Evolutionary conservation across 2,329 filamentous ascomycete species (phyloP).

Genomic region (Trichoderma cornu-damae): DNA sequence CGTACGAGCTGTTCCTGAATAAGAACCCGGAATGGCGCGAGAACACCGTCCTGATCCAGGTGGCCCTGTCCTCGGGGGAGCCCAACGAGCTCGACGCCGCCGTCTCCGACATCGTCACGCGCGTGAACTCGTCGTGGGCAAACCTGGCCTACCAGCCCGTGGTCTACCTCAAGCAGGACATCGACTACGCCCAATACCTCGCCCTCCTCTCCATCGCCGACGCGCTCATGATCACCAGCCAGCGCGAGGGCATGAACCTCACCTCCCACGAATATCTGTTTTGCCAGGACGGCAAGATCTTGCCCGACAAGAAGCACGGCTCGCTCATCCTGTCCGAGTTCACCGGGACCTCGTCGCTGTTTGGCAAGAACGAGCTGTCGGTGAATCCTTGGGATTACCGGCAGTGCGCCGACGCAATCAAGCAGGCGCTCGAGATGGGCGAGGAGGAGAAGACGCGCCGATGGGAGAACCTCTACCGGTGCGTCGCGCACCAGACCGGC

Average conservation of each 20-base stretch:
- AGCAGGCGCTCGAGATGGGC: conserved; percentile 73
- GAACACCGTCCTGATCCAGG: conserved; percentile 85
- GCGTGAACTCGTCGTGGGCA: conserved; percentile 87
- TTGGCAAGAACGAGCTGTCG: conserved; percentile 71
- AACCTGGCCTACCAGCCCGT: conserved; percentile 89
- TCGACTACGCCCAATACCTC: conserved; percentile 88
- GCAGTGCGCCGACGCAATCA: conserved; percentile 80
- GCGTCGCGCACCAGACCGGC: conserved; percentile 77
- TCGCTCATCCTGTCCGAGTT: conserved; percentile 93
- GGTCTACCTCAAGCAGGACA: conserved; percentile 91
- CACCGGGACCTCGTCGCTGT: conserved; percentile 83
- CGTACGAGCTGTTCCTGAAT: conserved; percentile 90
- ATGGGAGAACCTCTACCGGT: conserved; percentile 68
- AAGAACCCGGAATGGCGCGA: conserved; percentile 87
- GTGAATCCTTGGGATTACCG: conserved; percentile 96
- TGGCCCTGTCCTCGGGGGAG: conserved; percentile 84
- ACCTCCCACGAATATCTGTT: conserved; percentile 92
- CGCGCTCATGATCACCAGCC: conserved; percentile 86
- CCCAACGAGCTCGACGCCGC: conserved; percentile 81
- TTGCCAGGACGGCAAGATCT: conserved; percentile 76
- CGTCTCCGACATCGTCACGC: conserved; percentile 88
- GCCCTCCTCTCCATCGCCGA: conserved; percentile 85
- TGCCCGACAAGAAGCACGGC: conserved; percentile 70
- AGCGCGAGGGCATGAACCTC: conserved; percentile 95
- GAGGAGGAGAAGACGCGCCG: conserved; percentile 66